Percentiles rank a stretch among this genome's conserved stretches.
These are phyloP conservation scores for Chaetoceros tenuissimus DNA, from an alignment of 108 stramenopile species.

Conservation along the genomic window DNA sequence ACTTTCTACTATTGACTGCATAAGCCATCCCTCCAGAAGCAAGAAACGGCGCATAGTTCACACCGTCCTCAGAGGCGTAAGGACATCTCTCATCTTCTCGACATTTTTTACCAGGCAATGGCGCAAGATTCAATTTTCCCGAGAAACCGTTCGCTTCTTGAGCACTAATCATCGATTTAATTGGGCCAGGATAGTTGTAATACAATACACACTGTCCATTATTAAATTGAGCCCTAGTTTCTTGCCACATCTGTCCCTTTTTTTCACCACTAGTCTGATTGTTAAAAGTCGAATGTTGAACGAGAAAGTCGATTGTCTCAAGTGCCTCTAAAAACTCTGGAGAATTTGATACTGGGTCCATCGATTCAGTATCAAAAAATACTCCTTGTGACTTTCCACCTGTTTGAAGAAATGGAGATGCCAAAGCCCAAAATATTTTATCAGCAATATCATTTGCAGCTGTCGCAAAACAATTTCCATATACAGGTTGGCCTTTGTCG, in stretches of 20 bases:
- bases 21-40: slow-evolving; percentile 1
- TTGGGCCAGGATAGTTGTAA: slow-evolving; percentile 11
- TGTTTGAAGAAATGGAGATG: slow-evolving; percentile 6
- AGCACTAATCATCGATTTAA: neutral
- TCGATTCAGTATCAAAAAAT: slow-evolving; percentile 8
- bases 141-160: slow-evolving; percentile 4
- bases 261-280: neutral
- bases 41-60: slow-evolving; percentile 9
- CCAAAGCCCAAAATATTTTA: slow-evolving; percentile 9
- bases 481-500: slow-evolving; percentile 7
- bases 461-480: slow-evolving; percentile 5
- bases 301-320: neutral
- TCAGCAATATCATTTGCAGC: slow-evolving; percentile 6
- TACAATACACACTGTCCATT: slow-evolving; percentile 5
- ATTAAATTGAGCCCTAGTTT: slow-evolving; percentile 1
- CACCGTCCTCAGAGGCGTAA: slow-evolving; percentile 3
- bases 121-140: slow-evolving; percentile 8
- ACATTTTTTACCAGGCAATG: slow-evolving; percentile 7
- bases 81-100: neutral
- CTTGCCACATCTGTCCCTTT: slow-evolving; percentile 1
- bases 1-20: slow-evolving; percentile 1
- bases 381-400: slow-evolving; percentile 5
- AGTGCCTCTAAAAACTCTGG: slow-evolving; percentile 5
- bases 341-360: slow-evolving; percentile 1
- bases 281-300: slow-evolving; percentile 5